Base-by-base conservation (phyloP, 2,329 filamentous ascomycete genomes). In the Parasarocladium wereldwijsianum region DNA sequence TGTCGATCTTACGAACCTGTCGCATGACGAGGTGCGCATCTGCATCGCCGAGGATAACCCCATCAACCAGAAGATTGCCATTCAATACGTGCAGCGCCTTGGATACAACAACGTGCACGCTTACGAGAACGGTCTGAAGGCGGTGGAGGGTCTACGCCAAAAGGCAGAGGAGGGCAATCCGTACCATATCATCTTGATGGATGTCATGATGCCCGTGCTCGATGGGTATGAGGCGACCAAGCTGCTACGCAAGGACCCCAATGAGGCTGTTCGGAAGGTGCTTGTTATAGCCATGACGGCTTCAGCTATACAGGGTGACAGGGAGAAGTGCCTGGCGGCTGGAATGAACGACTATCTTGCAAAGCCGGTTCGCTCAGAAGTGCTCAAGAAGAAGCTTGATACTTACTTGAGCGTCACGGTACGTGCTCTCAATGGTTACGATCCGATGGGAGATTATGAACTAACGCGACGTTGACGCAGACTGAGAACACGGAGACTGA, bases 261-360 rank as follows among this genome's bases (percentile, higher is more conserved):
- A 84, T 34, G 76, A 84, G 20, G 68, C 70, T 6, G 83, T 96
- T 8, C 68, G 82, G 31, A 76, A 82, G 39, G 72, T 92, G 2
- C 62, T 94, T n/a, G 81, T 96, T 28, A 94, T 96, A 42, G 87
- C 87, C 32, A 94, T 96, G 87, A 96, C 87, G 1, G 87, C 87
- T 1, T 86, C 78, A 16, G 87, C 87, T 3, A 96, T 96, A 36
- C 81, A 90, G 48, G 87, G 87, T 12, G 87, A 96, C 48, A 68
- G 86, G 27, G 87, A 96, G 50, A 94, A 93, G 55, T 94, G 87
- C 42, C 60, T 94, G n/a, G 83, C 85, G 29, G 83, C 84, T 2
- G 87, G 87, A 25, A 96, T 96, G 87, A 93, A 94, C 51, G 90
- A 94, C 45, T 96, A 94, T 44, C 69, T 94, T 1, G 85, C 87